These are phyloP conservation scores for Crithidia acanthocephali DNA, from an alignment of 208 protist species.

Conservation along the genomic window DNA sequence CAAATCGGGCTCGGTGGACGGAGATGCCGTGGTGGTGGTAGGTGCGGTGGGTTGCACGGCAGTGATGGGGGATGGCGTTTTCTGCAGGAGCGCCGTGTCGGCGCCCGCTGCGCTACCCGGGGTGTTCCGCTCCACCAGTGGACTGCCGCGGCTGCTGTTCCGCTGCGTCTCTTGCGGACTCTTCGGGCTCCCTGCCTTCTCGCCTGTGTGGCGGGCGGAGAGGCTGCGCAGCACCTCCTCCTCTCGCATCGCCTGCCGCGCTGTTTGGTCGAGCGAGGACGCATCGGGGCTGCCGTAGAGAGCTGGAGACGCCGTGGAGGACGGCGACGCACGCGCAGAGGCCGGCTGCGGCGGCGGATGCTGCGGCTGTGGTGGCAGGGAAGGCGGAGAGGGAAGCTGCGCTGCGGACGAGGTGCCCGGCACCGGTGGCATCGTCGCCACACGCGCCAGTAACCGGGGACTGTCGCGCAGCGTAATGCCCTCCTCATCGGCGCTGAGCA, in stretches of 20 bases:
- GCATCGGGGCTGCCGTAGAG: not conserved
- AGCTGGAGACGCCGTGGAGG: not conserved
- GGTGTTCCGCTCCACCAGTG: no score
- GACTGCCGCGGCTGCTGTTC: slow-evolving; percentile 4
- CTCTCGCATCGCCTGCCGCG: slow-evolving; percentile 28
- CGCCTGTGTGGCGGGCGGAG: not conserved
- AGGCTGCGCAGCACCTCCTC: slow-evolving; percentile 16
- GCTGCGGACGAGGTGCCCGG: not conserved
- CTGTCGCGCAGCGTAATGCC: not conserved
- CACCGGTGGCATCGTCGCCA: slow-evolving; percentile 3
- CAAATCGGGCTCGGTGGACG: not conserved
- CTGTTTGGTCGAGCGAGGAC: slow-evolving; percentile 24
- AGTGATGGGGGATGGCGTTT: not conserved
- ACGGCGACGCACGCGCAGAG: not conserved
- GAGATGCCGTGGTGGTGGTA: not conserved
- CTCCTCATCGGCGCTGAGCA: not conserved
- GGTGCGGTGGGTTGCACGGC: not conserved
- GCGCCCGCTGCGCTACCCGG: no score
- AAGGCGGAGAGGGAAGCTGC: not conserved
- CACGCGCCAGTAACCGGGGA: not conserved
- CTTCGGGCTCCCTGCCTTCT: not conserved
- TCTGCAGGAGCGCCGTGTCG: not conserved
- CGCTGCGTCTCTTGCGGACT: not conserved
- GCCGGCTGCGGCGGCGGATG: not conserved
- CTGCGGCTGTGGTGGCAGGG: not conserved